Percentiles rank a stretch among this genome's conserved stretches.
phyloP scores from a whole-genome alignment of 371 early-diverging fungal species.

The Choanephora cucurbitarum region DNA sequence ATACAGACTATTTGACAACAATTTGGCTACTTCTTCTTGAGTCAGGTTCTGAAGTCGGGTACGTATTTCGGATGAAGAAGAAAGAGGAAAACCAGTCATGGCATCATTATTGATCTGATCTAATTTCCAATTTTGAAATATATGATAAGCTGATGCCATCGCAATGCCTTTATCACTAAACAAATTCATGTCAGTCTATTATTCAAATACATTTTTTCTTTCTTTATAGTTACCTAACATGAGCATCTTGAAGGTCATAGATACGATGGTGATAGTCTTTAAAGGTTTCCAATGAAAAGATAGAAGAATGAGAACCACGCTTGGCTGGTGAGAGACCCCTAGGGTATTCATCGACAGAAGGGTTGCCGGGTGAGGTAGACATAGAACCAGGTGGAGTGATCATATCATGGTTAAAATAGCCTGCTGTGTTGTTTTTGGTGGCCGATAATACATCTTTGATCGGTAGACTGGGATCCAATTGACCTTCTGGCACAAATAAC shows the following conservation, averaged over 20 bases:
- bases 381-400: constrained; percentile 29
- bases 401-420: constrained; percentile 12
- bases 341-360: constrained; percentile 23
- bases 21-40: constrained; percentile 28
- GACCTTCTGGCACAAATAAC: constrained; percentile 39
- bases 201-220: background rate
- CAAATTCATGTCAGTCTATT: background rate
- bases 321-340: constrained; percentile 45
- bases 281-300: constrained; percentile 32
- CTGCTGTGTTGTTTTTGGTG: constrained; percentile 9
- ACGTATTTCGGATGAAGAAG: constrained; percentile 15
- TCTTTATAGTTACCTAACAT: constrained; percentile 35
- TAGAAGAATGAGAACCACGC: constrained; percentile 47
- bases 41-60: constrained; percentile 22
- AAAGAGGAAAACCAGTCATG: constrained; percentile 16
- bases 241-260: constrained; percentile 27
- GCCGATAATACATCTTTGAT: constrained; percentile 4
- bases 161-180: constrained; percentile 50
- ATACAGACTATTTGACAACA: constrained; percentile 16
- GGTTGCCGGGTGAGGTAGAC: constrained; percentile 19
- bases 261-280: constrained; percentile 41
- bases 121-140: constrained; percentile 45
- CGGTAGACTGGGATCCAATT: constrained; percentile 18
- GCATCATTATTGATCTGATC: constrained; percentile 28
- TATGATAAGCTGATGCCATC: constrained; percentile 53